Base-by-base conservation (phyloP, 495 filamentous ascomycete genomes). In the Annulohypoxylon moriforme region DNA sequence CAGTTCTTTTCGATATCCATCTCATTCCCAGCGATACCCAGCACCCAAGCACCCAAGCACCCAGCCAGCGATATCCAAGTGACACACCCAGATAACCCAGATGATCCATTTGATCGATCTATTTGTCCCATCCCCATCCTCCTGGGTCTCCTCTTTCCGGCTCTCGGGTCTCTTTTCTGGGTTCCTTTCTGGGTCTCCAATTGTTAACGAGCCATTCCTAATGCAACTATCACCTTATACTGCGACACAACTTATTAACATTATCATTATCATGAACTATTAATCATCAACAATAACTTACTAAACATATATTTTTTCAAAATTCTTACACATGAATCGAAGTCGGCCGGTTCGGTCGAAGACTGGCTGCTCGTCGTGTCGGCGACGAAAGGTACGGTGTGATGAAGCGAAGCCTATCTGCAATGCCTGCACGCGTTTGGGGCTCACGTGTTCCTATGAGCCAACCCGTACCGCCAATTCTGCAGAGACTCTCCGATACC, bases 311-410 rank as follows among this genome's bases (percentile, higher is more conserved):
- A n/a, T n/a, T n/a, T n/a, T n/a, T 27, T 25, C 13, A n/a, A 29
- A 1, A 14, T 18, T 44, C n/a, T 44, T 44, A 44, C 53, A 57
- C 33, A 69, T 70, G 67, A 64, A 70, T 64, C 67, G 67, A 60
- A 60, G 31, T 55, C 67, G 67, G 36, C 60, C 67, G 38, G 55
- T 61, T 29, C 60, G 67, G 55, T 70, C 67, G 27, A 72, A 72
- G 64, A 72, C 57, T 10, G 69, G 69, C 9, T 72, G 85, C 77
- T 84, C 81, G 73, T 86, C 85, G 44, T 88, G 85, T 73, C 84
- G 85, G 49, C 84, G 85, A 65, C 81, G 85, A 36, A 88, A 88
- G 66, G 83, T 88, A 11, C 86, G 87, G 75, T 88, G 86, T 67
- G 86, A 85, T 58, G 86, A 88, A 76, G 78, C 79, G 68, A 83